Conservation (phyloP, 139 green algal genomes). For the Penium margaritaceum region DNA sequence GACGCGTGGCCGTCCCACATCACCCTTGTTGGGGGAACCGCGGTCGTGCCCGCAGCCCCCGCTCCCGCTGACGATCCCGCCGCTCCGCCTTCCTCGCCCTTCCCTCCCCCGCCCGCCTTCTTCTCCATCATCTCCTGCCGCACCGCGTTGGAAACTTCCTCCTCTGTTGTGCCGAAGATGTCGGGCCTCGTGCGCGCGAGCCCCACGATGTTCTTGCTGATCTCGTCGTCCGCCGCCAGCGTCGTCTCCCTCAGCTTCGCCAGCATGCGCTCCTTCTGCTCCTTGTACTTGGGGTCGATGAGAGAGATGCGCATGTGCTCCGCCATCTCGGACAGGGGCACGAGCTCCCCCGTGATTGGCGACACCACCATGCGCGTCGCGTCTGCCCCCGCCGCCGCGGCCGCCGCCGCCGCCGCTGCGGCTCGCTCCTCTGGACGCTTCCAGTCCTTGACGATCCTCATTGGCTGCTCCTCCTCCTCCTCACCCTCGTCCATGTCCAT, state of each 20-base stretch:
- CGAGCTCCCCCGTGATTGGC: conserved; percentile 84
- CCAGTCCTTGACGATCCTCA: conserved; percentile 87
- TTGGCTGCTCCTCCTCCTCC: conserved; percentile 51
- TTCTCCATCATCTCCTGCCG: conserved; percentile 69
- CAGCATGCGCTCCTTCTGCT: conserved; percentile 90
- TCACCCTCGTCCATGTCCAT: conserved; percentile 52
- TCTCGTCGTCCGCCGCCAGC: conserved; percentile 85
- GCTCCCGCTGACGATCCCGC: too few species aligned
- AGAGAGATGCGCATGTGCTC: conserved; percentile 83
- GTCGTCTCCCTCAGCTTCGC: conserved; percentile 73
- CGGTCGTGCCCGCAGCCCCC: too few species aligned
- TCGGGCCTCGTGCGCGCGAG: conserved; percentile 81
- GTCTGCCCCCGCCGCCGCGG: conserved; percentile 46
- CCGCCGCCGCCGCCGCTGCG: too few species aligned
- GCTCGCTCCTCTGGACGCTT: conserved; percentile 57
- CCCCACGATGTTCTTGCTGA: conserved; percentile 76
- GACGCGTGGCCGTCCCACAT: conserved; percentile 41
- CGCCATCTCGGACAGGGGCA: conserved; percentile 71
- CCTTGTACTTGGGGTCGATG: conserved; percentile 84
- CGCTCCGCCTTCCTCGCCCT: conserved; percentile 56
- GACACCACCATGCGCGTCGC: conserved; percentile 79
- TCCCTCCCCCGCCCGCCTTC: too few species aligned
- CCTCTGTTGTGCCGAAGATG: conserved; percentile 83
- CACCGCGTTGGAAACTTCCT: conserved; percentile 68
- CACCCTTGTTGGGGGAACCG: conserved; percentile 4